Evolutionary conservation across 768 basidiomycete genomes (phyloP).

Genomic region (Fomitopsis pulvina): DNA sequence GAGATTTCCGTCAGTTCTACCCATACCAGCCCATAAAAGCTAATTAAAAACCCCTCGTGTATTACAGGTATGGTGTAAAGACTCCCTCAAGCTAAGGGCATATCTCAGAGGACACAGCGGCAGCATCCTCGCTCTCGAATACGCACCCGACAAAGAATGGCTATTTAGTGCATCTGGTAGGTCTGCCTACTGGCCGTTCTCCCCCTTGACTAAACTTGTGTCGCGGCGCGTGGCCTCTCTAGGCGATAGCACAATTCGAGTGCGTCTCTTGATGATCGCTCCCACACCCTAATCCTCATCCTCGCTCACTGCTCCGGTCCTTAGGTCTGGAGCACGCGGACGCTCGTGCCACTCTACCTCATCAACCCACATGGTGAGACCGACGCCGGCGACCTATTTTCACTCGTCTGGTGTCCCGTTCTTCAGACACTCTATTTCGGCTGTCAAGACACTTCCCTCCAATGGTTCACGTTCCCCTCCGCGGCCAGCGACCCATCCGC

Average conservation of each 20-base stretch:
- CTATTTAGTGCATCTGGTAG: slow-evolving; percentile 84
- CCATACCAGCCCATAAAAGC: not conserved
- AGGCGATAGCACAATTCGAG: slow-evolving; percentile 88
- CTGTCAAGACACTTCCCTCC: slow-evolving; percentile 89
- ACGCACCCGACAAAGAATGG: slow-evolving; percentile 73
- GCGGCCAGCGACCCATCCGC: slow-evolving; percentile 2
- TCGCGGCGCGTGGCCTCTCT: not conserved
- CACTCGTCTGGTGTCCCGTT: slow-evolving; percentile 66
- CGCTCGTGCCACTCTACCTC: slow-evolving; percentile 60
- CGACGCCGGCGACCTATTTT: slow-evolving; percentile 84
- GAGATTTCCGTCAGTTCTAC: slow-evolving; percentile 61
- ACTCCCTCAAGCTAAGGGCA: slow-evolving; percentile 57
- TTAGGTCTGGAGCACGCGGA: slow-evolving; percentile 78
- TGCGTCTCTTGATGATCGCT: slow-evolving; percentile 28
- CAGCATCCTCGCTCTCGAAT: slow-evolving; percentile 74
- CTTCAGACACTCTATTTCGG: slow-evolving; percentile 77
- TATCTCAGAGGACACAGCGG: slow-evolving; percentile 78
- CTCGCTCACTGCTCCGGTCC: not conserved
- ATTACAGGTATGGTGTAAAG: slow-evolving; percentile 78
- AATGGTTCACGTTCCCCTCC: slow-evolving; percentile 67
- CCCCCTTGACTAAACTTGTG: not conserved
- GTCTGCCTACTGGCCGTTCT: not conserved
- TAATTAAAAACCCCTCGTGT: not conserved
- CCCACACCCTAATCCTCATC: slow-evolving; percentile 3
- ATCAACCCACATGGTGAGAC: slow-evolving; percentile 75